Percentiles rank a stretch among this genome's conserved stretches.
phyloP scores from a whole-genome alignment of 441 rosid genomes.

The Adansonia rubrostipa region DNA sequence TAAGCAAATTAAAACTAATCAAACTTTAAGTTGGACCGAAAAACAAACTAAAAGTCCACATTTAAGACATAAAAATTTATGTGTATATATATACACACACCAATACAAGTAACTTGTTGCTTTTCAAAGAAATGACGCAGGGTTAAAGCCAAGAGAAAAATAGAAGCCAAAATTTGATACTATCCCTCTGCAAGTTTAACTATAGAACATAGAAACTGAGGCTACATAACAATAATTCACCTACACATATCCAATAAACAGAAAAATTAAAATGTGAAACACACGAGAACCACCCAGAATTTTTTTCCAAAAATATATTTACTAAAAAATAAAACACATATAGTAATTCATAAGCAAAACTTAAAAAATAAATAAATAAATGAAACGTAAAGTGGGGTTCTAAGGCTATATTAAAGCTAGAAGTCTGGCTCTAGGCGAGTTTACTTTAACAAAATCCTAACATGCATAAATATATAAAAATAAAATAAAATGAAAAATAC shows the following conservation, averaged over 20 bases:
- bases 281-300: background rate
- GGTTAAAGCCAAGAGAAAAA: background rate
- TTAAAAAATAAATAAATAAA: background rate
- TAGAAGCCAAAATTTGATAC: background rate
- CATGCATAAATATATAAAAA: background rate
- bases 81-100: no score
- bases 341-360: background rate
- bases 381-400: background rate
- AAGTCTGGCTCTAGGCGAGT: background rate
- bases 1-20: background rate
- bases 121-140: background rate
- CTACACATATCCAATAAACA: background rate
- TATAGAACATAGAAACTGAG: background rate
- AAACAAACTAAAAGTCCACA: no score
- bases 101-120: no score
- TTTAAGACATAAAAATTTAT: no score
- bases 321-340: background rate
- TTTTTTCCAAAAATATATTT: background rate
- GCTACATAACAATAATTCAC: background rate
- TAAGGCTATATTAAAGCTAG: conserved; percentile 13
- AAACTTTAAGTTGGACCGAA: background rate
- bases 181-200: background rate
- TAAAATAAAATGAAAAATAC: background rate
- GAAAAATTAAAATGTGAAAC: background rate
- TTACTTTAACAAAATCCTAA: background rate